Evolutionary conservation across 441 rosid species (phyloP).

Genomic region (Jatropha podagrica): DNA sequence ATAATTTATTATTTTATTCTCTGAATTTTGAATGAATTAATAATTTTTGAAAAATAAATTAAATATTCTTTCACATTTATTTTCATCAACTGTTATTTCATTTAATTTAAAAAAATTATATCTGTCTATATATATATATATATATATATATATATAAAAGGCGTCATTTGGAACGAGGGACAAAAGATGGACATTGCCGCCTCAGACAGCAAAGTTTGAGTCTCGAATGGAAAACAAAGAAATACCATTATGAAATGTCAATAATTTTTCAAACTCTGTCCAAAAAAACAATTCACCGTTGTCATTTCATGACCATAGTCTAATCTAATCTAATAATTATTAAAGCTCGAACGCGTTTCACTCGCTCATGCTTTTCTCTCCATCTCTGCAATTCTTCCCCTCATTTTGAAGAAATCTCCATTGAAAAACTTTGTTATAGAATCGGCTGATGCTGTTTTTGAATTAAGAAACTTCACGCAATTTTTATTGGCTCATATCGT

Average conservation of each 20-base stretch:
- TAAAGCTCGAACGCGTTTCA: background rate
- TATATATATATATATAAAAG: too few relatives aligned
- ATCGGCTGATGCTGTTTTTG: background rate
- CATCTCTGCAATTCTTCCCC: background rate
- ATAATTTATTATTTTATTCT: too few relatives aligned
- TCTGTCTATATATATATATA: too few relatives aligned
- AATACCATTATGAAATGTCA: background rate
- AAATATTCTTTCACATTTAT: too few relatives aligned
- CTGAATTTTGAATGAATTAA: too few relatives aligned
- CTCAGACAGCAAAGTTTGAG: too few relatives aligned
- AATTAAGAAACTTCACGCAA: background rate
- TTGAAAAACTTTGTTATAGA: background rate
- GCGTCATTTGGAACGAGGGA: too few relatives aligned
- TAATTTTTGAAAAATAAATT: too few relatives aligned
- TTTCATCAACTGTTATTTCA: too few relatives aligned
- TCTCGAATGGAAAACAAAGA: too few relatives aligned
- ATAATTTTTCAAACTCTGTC: background rate
- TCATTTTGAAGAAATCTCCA: conserved; percentile 1
- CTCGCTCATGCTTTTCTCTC: conserved; percentile 3
- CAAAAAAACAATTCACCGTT: conserved; percentile 3
- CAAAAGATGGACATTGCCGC: too few relatives aligned
- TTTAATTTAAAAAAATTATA: too few relatives aligned
- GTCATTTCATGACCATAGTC: background rate
- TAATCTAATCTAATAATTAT: background rate
- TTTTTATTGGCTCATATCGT: background rate